Percentiles rank a stretch among this genome's conserved stretches.
These are phyloP conservation scores for Starmerella riodocensis DNA, from an alignment of 805 yeast species.

Conservation along the genomic window DNA sequence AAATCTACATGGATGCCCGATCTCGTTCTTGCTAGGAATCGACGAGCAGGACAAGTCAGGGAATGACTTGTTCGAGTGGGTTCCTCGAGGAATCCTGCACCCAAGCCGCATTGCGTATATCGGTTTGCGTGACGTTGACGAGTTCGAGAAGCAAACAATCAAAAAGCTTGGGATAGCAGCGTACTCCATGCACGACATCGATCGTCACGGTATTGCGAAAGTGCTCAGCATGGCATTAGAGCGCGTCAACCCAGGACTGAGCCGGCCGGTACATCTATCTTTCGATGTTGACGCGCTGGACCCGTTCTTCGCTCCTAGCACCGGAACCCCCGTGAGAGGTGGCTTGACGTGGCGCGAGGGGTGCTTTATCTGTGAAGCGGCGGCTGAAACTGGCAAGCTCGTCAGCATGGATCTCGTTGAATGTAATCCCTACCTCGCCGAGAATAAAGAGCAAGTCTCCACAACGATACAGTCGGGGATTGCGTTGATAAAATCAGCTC, in stretches of 20 bases:
- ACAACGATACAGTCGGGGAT: conserved; percentile 86
- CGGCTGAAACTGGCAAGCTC: conserved; percentile 80
- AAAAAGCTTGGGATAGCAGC: conserved; percentile 64
- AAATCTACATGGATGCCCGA: conserved; percentile 93
- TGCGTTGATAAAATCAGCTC: conserved; percentile 82
- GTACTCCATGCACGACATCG: conserved; percentile 90
- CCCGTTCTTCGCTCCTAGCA: conserved; percentile 87
- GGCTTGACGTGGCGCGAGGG: conserved; percentile 93
- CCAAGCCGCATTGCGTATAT: conserved; percentile 73
- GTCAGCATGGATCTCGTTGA: conserved; percentile 86
- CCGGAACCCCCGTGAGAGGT: conserved; percentile 96
- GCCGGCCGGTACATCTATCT: conserved; percentile 71
- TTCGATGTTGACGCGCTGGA: conserved; percentile 97
- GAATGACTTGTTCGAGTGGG: conserved; percentile 74
- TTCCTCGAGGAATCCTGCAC: conserved; percentile 46
- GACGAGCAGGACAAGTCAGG: conserved; percentile 45
- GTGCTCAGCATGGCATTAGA: conserved; percentile 87
- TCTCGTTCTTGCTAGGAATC: conserved; percentile 76
- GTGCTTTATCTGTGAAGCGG: conserved; percentile 76
- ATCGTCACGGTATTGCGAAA: conserved; percentile 79
- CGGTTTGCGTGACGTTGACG: conserved; percentile 88
- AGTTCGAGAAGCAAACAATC: conserved; percentile 65
- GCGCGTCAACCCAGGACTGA: conserved; percentile 56
- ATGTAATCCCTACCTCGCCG: conserved; percentile 79
- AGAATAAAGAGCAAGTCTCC: conserved; percentile 55